These are phyloP conservation scores for Endocladia muricata DNA, from an alignment of 31 red algal species.

Conservation along the genomic window DNA sequence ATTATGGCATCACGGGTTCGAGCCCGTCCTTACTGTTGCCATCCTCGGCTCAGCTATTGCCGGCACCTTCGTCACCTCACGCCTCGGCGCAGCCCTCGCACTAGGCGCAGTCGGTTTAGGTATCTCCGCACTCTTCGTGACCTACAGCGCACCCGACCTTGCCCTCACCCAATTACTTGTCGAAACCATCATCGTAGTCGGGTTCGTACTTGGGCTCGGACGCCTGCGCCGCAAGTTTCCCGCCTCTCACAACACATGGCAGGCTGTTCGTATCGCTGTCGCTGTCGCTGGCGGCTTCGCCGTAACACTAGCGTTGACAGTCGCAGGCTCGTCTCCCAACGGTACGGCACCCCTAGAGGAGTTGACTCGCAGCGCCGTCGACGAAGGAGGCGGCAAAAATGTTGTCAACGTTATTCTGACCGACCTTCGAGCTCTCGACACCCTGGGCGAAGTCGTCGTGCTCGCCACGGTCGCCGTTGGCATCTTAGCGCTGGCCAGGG, in stretches of 20 bases:
- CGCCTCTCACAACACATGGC: neutral
- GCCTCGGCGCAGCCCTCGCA: neutral
- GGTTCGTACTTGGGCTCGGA: neutral
- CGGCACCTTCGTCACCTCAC: neutral
- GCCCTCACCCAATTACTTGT: neutral
- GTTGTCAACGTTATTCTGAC: conserved; percentile 1
- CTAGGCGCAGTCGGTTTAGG: neutral
- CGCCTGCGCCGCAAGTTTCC: neutral
- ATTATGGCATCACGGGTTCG: neutral
- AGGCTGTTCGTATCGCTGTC: neutral
- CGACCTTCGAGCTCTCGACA: conserved; percentile 8
- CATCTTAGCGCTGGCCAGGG: neutral
- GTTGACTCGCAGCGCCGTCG: neutral
- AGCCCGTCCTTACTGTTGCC: neutral
- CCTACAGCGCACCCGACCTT: neutral
- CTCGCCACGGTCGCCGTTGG: neutral
- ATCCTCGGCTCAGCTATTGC: neutral
- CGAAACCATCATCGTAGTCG: neutral
- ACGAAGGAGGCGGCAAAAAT: neutral
- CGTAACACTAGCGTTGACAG: too few species aligned
- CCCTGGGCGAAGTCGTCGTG: conserved; percentile 1
- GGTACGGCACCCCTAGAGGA: neutral
- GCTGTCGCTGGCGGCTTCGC: too few species aligned
- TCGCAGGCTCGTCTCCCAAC: neutral
- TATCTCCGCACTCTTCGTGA: neutral